Conservation (phyloP, 495 filamentous ascomycete species). For the Massariosphaeria phaeospora region DNA sequence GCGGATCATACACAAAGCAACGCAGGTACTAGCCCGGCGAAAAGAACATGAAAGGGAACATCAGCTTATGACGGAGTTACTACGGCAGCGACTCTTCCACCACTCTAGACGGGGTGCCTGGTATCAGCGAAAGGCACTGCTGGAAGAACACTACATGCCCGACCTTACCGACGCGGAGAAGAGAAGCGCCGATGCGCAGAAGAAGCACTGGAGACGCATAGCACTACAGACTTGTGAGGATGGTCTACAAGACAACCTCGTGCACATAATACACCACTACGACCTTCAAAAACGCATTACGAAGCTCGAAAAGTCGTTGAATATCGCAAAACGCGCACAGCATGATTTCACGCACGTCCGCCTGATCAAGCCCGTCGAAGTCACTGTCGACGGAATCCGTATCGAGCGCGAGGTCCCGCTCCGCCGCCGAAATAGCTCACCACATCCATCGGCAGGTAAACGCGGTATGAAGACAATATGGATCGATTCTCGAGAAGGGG, state of each 20-base stretch:
- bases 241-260: constrained; percentile 79
- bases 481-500: constrained; percentile 62
- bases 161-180: constrained; percentile 50
- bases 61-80: constrained; percentile 65
- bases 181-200: constrained; percentile 57
- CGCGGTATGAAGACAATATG: constrained; percentile 76
- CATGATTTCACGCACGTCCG: constrained; percentile 88
- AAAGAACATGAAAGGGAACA: constrained; percentile 79
- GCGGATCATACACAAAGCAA: constrained; percentile 82
- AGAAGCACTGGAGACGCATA: constrained; percentile 76
- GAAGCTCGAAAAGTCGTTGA: constrained; percentile 81
- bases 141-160: constrained; percentile 95
- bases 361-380: constrained; percentile 67
- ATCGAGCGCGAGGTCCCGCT: constrained; percentile 50
- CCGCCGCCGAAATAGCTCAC: constrained; percentile 17
- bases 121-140: constrained; percentile 91
- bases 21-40: constrained; percentile 72
- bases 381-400: constrained; percentile 68
- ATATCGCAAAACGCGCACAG: constrained; percentile 77
- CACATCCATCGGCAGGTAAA: constrained; percentile 21
- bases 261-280: constrained; percentile 87
- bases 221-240: constrained; percentile 80
- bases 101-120: constrained; percentile 77
- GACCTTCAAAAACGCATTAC: constrained; percentile 87
- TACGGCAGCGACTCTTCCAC: constrained; percentile 80